phyloP scores from a whole-genome alignment of 2,329 filamentous ascomycete genomes.

The Fusarium staphyleae region DNA sequence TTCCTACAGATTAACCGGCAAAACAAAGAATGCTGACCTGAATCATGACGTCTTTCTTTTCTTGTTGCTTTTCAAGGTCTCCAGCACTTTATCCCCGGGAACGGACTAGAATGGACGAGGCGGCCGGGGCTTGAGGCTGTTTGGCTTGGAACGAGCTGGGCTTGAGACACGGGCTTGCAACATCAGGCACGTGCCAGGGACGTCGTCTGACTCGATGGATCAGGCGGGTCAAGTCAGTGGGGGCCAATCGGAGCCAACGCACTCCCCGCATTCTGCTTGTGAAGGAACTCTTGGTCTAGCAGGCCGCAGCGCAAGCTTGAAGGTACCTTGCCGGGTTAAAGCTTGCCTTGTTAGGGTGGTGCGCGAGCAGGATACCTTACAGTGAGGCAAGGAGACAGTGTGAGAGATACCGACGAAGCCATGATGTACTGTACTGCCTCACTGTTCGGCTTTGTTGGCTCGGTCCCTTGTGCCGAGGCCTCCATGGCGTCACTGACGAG shows the following conservation, averaged over 20 bases:
- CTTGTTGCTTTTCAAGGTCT: constrained; percentile 28
- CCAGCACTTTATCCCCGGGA: constrained; percentile 22
- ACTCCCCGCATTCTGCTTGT: constrained; percentile 41
- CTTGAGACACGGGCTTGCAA: constrained; percentile 36
- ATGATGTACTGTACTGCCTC: constrained; percentile 30
- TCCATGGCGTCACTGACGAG: constrained; percentile 12
- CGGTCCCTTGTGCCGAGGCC: constrained; percentile 22
- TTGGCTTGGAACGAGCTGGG: constrained; percentile 24
- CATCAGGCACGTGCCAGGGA: constrained; percentile 41
- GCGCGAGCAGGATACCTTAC: constrained; percentile 27
- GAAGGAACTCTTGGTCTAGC: constrained; percentile 26
- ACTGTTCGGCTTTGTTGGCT: constrained; percentile 13
- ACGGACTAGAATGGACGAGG: constrained; percentile 26
- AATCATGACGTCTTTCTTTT: constrained; percentile 31
- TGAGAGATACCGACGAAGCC: constrained; percentile 7
- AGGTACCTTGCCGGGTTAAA: constrained; percentile 35
- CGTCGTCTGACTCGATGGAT: constrained; percentile 44
- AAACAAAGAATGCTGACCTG: constrained; percentile 5
- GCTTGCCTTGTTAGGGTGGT: constrained; percentile 26
- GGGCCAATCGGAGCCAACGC: constrained; percentile 39
- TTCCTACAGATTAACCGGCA: constrained; percentile 2
- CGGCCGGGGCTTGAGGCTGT: constrained; percentile 24
- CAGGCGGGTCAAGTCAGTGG: constrained; percentile 39
- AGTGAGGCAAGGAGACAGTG: constrained; percentile 20
- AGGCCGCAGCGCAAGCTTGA: constrained; percentile 22